Evolutionary conservation across 2,329 filamentous ascomycete genomes (phyloP), one percentile per base, ranked within the genome.

Genomic region (Huntiella abstrusa): DNA sequence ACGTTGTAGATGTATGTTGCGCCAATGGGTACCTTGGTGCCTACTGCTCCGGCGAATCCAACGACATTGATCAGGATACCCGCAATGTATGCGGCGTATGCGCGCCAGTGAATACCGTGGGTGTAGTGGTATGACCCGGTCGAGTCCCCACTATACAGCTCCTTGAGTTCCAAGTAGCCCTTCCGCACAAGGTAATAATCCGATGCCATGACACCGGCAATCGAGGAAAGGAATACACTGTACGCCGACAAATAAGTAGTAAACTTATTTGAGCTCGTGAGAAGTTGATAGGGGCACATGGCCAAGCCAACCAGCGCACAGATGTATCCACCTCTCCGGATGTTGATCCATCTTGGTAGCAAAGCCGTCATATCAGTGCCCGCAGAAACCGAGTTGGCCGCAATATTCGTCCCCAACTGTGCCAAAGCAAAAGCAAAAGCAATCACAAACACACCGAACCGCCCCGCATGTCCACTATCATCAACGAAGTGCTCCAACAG

Each of bases 31-130:
- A 94, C 84, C 1, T 64, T 52, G 13, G 56, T 59, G 1, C 84
- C 84, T 19, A 94, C 72, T 0, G 82, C 85, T 2, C 84, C 86
- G 1, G 77, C 85, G 53, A 95, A 95, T 0, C 87, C 87, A 4
- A 94, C 84, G 3, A 95, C 82, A 54, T 94, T 94, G 66, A 93
- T 80, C 4, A 91, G 58, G 51, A 94, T 92, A 10, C 86, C 86
- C 1, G 73, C 66, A 49, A 93, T 71, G 59, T 94, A 93, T 0
- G 87, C 83, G 0, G 67, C 71, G 55, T 93, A 95, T 1, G 75
- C 87, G 37, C 84, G 77, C 81, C 82, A 91, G 58, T 88, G 75
- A 58, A 92, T 63, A 15, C 87, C 87, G 42, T 62, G 72, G 0
- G 64, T 74, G 62, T 70, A 91, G 60, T 71, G 88, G 62, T 95